Base-by-base conservation (phyloP, 2,329 filamentous ascomycete species). In the Teratosphaeria nubilosa region DNA sequence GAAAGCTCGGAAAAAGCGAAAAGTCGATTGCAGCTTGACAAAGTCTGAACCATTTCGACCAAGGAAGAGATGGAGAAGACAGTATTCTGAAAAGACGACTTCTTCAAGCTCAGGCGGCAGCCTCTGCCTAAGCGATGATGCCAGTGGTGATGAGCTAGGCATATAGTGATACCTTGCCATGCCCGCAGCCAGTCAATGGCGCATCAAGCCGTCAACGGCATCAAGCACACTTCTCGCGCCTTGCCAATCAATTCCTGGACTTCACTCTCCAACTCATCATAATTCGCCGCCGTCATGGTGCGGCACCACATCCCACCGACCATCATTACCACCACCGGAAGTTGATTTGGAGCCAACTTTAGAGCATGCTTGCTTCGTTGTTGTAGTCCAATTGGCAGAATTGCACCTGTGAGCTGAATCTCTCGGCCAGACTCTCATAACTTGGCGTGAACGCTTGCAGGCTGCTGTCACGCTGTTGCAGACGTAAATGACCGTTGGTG, bases 401-500 rank as follows among this genome's bases (percentile, higher is more conserved):
- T 25, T 41, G 27, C 10, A 65, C 56, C 13, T 51, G 50, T 2
- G 45, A 31, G n/a, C 41, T 22, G 34, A 51, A 53, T 50, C 34
- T 51, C 7, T 54, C 45, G 10, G 60, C 62, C 27, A 65, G 56
- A 14, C 51, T 41, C 53, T 62, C 58, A 37, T 60, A 64, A 32
- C 41, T 59, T 2, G 58, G 57, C 20, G 51, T 64, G 54, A 64
- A 61, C 25, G 55, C 54, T 53, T 60, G 58, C 62, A 65, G 31
- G 56, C 45, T n/a, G 64, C 63, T 27, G 62, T 54, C 9, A 55
- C 53, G 37, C 56, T 60, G 53, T 66, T 66, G 11, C 76, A 80
- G 1, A 82, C 78, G 65, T 81, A 83, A 6, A 76, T 63, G 3
- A 72, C 66, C 3, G 63, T 71, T 0, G 69, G 70, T 4, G 64